Percentiles rank a stretch among this genome's conserved stretches.
phyloP scores from a whole-genome alignment of 352 stramenopile species.

The Chrysophaeum taylorii region DNA sequence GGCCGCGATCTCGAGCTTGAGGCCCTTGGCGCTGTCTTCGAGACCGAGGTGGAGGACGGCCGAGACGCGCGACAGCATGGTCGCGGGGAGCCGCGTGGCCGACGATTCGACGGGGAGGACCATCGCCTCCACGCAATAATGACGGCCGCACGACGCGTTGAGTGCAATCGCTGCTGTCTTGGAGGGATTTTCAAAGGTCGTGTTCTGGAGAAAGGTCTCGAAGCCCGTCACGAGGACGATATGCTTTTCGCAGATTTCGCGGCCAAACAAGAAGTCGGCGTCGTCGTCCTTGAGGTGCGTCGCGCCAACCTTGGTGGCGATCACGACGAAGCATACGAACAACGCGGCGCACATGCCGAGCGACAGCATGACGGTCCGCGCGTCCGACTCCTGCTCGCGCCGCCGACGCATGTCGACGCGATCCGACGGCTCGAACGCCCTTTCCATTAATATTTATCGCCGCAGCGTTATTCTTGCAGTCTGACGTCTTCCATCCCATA shows the following conservation, averaged over 20 bases:
- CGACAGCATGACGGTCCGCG: too few relatives aligned
- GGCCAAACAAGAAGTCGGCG: too few relatives aligned
- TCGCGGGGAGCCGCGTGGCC: neutral
- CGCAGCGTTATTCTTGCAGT: too few relatives aligned
- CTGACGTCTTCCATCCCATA: too few relatives aligned
- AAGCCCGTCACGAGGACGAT: slow-evolving; percentile 11
- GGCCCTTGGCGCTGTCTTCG: neutral
- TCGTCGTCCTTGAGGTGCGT: too few relatives aligned
- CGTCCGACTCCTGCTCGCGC: too few relatives aligned
- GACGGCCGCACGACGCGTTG: neutral
- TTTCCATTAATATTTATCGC: too few relatives aligned
- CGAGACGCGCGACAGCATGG: neutral
- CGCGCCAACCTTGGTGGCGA: neutral
- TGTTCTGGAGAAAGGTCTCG: neutral
- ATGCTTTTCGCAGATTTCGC: too few relatives aligned
- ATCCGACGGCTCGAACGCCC: too few relatives aligned
- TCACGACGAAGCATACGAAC: neutral
- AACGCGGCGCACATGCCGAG: neutral
- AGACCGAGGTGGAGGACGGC: neutral
- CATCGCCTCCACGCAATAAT: neutral
- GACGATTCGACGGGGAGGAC: neutral
- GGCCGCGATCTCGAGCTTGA: neutral
- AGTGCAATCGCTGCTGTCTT: neutral
- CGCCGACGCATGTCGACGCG: too few relatives aligned
- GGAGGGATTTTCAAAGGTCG: neutral